Evolutionary conservation across 2,329 filamentous ascomycete genomes (phyloP).

Genomic region (Colletotrichum somersetense): DNA sequence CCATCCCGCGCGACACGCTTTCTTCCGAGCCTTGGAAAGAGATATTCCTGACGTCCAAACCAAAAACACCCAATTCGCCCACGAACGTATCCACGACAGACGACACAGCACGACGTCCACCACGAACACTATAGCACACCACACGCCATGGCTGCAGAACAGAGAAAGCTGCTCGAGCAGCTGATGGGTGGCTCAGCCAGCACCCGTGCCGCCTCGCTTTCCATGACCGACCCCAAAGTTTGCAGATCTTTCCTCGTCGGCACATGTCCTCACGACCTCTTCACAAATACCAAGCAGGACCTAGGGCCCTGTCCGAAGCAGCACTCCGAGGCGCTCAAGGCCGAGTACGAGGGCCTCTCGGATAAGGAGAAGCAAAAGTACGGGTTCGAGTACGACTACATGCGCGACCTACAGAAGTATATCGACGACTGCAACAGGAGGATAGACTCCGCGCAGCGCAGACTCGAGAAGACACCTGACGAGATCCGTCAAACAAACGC

Average conservation of each 20-base stretch:
- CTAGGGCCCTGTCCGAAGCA: constrained; percentile 89
- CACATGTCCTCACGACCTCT: constrained; percentile 75
- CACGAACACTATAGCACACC: not conserved
- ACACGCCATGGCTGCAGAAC: constrained; percentile 88
- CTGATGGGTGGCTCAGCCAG: constrained; percentile 84
- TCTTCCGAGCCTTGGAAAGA: constrained; percentile 13
- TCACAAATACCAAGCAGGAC: constrained; percentile 99
- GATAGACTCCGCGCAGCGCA: constrained; percentile 89
- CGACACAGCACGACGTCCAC: constrained; percentile 21
- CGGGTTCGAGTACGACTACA: constrained; percentile 97
- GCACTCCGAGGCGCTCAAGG: constrained; percentile 88
- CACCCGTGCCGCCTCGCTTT: constrained; percentile 83
- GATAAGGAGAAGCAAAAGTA: constrained; percentile 79
- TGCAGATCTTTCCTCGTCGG: constrained; percentile 44
- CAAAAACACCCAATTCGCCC: not conserved
- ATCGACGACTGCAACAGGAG: constrained; percentile 96
- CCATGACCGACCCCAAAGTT: constrained; percentile 77
- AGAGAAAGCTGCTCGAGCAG: constrained; percentile 98
- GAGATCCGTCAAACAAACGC: constrained; percentile 96
- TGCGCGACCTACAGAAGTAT: constrained; percentile 95
- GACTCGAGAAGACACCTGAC: constrained; percentile 96
- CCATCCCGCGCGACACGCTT: constrained; percentile 37
- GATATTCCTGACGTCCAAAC: not conserved
- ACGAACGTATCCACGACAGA: not conserved
- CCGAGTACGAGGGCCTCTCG: constrained; percentile 84